Percentiles rank a stretch among this genome's conserved stretches.
Conservation (phyloP, 805 yeast genomes). For the Lipomyces yamanashiensis region DNA sequence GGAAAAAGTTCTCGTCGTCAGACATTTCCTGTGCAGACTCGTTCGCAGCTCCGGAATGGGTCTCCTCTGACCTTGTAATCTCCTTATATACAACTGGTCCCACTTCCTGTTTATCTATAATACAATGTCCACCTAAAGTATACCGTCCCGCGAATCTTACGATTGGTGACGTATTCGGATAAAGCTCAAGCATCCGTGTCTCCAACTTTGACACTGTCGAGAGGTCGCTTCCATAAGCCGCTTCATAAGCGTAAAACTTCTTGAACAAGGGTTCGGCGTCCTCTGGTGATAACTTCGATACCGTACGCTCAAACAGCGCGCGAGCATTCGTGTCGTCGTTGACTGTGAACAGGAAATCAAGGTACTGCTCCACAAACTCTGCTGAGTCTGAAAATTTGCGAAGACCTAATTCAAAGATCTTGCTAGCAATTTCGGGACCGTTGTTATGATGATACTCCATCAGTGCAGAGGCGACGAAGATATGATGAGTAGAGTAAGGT, state of each 20-base stretch:
- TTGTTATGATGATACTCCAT: constrained; percentile 73
- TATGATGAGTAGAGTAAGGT: constrained; percentile 67
- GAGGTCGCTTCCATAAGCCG: constrained; percentile 65
- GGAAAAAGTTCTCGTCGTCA: constrained; percentile 18
- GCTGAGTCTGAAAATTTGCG: constrained; percentile 60
- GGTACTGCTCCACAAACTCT: constrained; percentile 67
- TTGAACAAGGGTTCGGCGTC: constrained; percentile 54
- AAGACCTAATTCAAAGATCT: constrained; percentile 79
- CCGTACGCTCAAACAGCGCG: constrained; percentile 78
- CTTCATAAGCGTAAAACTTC: constrained; percentile 68
- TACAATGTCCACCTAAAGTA: constrained; percentile 37
- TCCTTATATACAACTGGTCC: constrained; percentile 27
- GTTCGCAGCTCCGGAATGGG: neutral
- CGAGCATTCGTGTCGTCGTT: constrained; percentile 78
- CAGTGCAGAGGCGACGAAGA: constrained; percentile 80
- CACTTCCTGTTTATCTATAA: constrained; percentile 24
- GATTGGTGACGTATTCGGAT: constrained; percentile 61
- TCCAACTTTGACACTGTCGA: constrained; percentile 70
- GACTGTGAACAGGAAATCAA: constrained; percentile 69
- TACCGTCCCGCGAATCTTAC: constrained; percentile 47
- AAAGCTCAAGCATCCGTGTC: constrained; percentile 64
- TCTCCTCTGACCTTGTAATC: constrained; percentile 15
- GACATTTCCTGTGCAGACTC: neutral
- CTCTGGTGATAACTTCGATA: constrained; percentile 57
- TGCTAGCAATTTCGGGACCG: constrained; percentile 63